Base-by-base conservation (phyloP, 805 yeast genomes). In the Candida ascalaphidarum region DNA sequence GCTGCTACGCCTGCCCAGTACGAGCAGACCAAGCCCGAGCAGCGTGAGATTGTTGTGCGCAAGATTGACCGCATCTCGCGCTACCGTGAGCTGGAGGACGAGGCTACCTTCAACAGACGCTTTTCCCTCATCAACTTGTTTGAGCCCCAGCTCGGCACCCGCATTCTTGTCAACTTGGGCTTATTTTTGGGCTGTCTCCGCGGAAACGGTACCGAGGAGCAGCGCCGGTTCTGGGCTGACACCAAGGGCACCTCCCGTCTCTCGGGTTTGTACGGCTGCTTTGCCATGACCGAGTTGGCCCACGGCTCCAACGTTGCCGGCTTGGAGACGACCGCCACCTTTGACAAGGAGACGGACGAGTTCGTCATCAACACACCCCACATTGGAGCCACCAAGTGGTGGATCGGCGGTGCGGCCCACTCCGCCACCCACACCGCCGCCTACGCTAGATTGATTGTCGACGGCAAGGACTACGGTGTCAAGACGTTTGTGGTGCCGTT, bases 331-430 rank as follows among this genome's bases (percentile, higher is more conserved):
- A 81, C 86, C 11, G 95, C 96, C 11, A 78, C 81, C 13, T 88
- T 69, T 51, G 78, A 84, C 51, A 58, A 62, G 12, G 58, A 56
- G 11, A 68, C 67, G 17, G 83, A 84, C 43, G 75, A 76, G 37
- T 82, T 88, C 48, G 50, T 70, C 31, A 75, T 88, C 45, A 71
- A 83, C 50, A 88, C 96, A 9, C 96, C 96, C 1, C 82, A 86
- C 48, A 54, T 82, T 31, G 88, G 94, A 21, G 96, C 96, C 24
- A 86, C 96, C 15, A 88, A 88, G 54, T 88, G 96, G 96, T 88
- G 96, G 96, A 88, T 88, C 46, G 96, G 96, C 26, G 96, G 96
- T 44, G 96, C 96, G 23, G 96, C 96, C 8, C 94, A 84, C 55
- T 78, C 94, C 13, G 84, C 96, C 5, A 84, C 88, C 17, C 96